A percentile compares a stretch with the other conserved stretches of the same genome.
Evolutionary conservation across 148 eudicot species (phyloP).

Genomic region (Rhododendron ferrugineum): DNA sequence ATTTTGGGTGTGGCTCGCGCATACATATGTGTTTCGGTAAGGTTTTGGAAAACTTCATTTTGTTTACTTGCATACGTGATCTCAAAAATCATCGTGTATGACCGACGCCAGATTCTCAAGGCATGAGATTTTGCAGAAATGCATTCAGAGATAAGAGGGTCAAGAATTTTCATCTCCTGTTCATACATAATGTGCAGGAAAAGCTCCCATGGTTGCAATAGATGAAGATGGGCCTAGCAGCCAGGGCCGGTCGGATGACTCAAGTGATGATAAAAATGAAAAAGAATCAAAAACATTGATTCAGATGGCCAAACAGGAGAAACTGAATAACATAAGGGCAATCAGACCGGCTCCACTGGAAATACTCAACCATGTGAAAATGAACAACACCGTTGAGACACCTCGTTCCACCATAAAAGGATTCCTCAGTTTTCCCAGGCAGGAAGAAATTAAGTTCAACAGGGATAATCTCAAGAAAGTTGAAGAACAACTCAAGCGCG

Average conservation of each 20-base stretch:
- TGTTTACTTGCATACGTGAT: not conserved
- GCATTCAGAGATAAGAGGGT: not conserved
- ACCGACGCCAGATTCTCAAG: not conserved
- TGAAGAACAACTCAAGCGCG: constrained; percentile 22
- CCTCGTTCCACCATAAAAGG: constrained; percentile 31
- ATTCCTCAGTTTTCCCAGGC: constrained; percentile 10
- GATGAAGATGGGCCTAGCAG: constrained; percentile 17
- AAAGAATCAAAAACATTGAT: not conserved
- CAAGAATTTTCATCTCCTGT: not conserved
- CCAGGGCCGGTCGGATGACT: not conserved
- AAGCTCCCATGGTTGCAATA: constrained; percentile 13
- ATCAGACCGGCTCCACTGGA: constrained; percentile 20
- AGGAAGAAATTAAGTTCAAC: constrained; percentile 17
- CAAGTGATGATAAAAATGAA: not conserved
- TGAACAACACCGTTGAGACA: constrained; percentile 25
- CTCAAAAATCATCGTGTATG: not conserved
- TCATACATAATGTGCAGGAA: constrained; percentile 8
- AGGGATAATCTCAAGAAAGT: constrained; percentile 25
- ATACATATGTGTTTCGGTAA: not conserved
- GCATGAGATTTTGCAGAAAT: not conserved
- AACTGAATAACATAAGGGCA: not conserved
- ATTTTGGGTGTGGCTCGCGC: not conserved
- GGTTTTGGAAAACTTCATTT: not conserved
- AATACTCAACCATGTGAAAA: constrained; percentile 28
- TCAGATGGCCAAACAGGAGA: not conserved